Base-by-base conservation (phyloP, 1,139 yeast genomes). In the Kurtzmaniella quercitrusa region DNA sequence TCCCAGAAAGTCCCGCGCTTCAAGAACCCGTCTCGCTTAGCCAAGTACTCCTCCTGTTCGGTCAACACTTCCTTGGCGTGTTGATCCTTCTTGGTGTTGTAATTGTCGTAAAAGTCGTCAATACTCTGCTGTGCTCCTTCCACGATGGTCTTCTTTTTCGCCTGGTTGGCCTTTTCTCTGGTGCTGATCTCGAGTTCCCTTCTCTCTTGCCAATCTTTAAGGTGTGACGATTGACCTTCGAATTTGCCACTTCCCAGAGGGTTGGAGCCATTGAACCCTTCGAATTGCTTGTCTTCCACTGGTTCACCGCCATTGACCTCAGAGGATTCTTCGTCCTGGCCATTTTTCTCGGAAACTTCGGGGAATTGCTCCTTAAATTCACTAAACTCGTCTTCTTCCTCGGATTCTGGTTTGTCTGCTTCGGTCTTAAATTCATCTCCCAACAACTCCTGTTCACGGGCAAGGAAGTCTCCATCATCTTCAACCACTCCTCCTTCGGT, bases 101-200 rank as follows among this genome's bases (percentile, higher is more conserved):
- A 94, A 60, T 85, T 85, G 55, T 90, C 96, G 66, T 94, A 94
- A 66, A 93, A 93, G 53, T 88, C 96, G 62, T 93, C 97, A 57
- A 91, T 82, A 43, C 93, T 83, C 60, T 82, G 81, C 57, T 82
- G 80, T n/a, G 98, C 98, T 50, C 84, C 83, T 41, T 79, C 75
- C 45, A 85, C 75, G 47, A 89, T 76, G 49, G 84, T 91, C 39
- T 73, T 71, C 61, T 86, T 81, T 60, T 81, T 87, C 52, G 78
- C 71, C 16, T 70, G 70, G 54, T 87, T 85, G 50, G 80, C 79
- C 52, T 78, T 82, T 60, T 94, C 98, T 61, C 96, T 81, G 59
- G 88, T 81, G 46, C 77, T 74, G 50, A 94, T 85, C 60, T 91
- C 97, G 49, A 84, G 73, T 44, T 82, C 87, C 58, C 93, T 81